Base-by-base conservation (phyloP, 116 monocot genomes). In the Zostera marina region DNA sequence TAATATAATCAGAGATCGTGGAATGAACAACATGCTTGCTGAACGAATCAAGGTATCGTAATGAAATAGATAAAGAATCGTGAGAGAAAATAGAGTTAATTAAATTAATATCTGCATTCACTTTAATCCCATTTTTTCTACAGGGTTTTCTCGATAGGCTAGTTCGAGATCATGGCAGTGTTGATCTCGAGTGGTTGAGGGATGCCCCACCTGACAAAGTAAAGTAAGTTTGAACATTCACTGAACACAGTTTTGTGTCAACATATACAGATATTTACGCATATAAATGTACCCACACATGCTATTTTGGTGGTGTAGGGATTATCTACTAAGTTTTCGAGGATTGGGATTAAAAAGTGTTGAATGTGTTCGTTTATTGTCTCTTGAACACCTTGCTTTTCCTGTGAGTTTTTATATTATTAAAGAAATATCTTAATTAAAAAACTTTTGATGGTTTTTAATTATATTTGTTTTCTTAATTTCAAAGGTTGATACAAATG, bases 291-390 rank as follows among this genome's bases (percentile, higher is more conserved):
- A 47, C 5, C 14, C 20, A 15, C 2, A 17, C 12, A 51, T 51
- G 4, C 8, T 47, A 13, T 47, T 51, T 51, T 51, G 42, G 42
- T 45, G 23, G 11, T 75, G n/a, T 76, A 98, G 98, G 78, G 90
- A 98, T 41, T 98, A 81, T 66, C 90, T 98, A 21, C 68, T 90
- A 54, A 98, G 98, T 67, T 73, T 98, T 70, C 61, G 76, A 73
- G 98, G 98, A 69, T 63, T 98, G 55, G 98, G 98, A 42, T 70
- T 98, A 25, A 98, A 98, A 69, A 98, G 98, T 72, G 98, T 81
- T 16, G 98, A 98, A 68, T 98, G 98, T 77, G 90, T 98, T 65
- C 85, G 98, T 9, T 73, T 98, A 49, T 80, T 98, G 74, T 86
- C 98, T 7, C 98, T 98, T 56, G 80, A 86, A 17, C 86, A 98